phyloP scores from a whole-genome alignment of 139 green algal genomes.

The Ettlia oleoabundans region DNA sequence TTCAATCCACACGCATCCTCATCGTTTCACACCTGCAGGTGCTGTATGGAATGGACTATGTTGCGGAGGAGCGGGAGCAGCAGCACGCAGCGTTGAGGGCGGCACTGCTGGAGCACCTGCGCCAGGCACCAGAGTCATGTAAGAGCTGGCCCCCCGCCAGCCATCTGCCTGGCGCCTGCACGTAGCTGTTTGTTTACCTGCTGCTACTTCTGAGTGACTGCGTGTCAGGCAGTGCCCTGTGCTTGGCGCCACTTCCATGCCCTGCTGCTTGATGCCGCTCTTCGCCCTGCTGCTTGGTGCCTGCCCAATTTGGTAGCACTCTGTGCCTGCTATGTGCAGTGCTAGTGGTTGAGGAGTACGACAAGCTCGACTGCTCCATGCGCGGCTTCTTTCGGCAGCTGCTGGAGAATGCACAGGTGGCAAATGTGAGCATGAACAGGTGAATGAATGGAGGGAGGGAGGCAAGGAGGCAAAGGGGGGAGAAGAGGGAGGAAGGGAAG shows the following conservation, averaged over 20 bases:
- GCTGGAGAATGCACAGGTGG: constrained; percentile 63
- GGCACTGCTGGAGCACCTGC: constrained; percentile 71
- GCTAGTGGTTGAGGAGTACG: constrained; percentile 96
- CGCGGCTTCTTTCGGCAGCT: constrained; percentile 81
- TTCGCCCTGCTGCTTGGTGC: too few species aligned
- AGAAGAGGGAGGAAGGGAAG: neutral
- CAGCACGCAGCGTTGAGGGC: constrained; percentile 65
- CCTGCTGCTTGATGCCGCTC: too few species aligned
- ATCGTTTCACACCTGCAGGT: constrained; percentile 57
- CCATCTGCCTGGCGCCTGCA: too few species aligned
- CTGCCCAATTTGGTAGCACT: too few species aligned
- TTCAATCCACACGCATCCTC: too few species aligned
- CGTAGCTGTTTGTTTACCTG: too few species aligned
- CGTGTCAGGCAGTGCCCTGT: too few species aligned
- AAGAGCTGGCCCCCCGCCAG: too few species aligned
- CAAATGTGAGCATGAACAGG: constrained; percentile 67
- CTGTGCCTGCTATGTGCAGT: constrained; percentile 54
- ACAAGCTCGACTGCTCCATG: constrained; percentile 89
- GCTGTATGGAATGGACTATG: constrained; percentile 88
- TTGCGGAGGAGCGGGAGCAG: constrained; percentile 46
- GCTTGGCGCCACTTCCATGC: too few species aligned
- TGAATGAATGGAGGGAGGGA: too few species aligned
- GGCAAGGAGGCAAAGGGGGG: neutral
- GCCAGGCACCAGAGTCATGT: constrained; percentile 58
- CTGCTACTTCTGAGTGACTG: too few species aligned